Base-by-base conservation (phyloP, 2,329 filamentous ascomycete species). In the Sarocladium brachiariae region DNA sequence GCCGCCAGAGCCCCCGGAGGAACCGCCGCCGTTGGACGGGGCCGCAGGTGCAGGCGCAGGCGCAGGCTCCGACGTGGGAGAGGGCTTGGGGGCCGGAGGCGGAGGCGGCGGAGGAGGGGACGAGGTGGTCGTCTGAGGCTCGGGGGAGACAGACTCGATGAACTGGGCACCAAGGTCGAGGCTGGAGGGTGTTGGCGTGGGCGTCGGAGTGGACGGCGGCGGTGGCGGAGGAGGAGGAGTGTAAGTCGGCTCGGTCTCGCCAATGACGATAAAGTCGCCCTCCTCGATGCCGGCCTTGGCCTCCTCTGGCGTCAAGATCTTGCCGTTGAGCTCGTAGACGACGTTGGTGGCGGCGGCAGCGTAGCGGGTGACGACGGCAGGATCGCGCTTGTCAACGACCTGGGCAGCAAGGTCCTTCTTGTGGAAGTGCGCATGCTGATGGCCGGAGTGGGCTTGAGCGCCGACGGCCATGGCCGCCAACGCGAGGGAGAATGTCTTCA, bases 281-380 rank as follows among this genome's bases (percentile, higher is more conserved):
- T 84, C 78, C 52, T 77, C 70, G 58, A 97, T 76, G 56, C 89
- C 89, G 51, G 79, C 64, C 70, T 85, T 77, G 50, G 89, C 89
- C 53, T 89, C 78, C 0, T 77, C 68, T 53, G 77, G 69, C 50
- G 74, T 72, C 58, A 95, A 76, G 30, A 71, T 55, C 61, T 82
- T 59, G 54, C 84, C 85, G 54, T 86, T 80, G 50, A 91, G 72
- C 63, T 85, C 76, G 70, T 91, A 96, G 51, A 85, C 77, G 51
- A 84, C 80, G 58, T 83, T 78, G 49, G 81, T 83, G 27, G 83
- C 76, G 37, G 76, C 80, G 35, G 77, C 71, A 48, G 83, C 76
- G 50, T 77, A 75, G 50, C 80, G 77, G 52, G 70, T 71, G 51
- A 77, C 71, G 46, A 73, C 69, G 31, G 57, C 62, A 14, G 70